Percentiles rank a stretch among this genome's conserved stretches.
Evolutionary conservation across 164 flowering plant genomes (phyloP).

Genomic region (Sedum album): DNA sequence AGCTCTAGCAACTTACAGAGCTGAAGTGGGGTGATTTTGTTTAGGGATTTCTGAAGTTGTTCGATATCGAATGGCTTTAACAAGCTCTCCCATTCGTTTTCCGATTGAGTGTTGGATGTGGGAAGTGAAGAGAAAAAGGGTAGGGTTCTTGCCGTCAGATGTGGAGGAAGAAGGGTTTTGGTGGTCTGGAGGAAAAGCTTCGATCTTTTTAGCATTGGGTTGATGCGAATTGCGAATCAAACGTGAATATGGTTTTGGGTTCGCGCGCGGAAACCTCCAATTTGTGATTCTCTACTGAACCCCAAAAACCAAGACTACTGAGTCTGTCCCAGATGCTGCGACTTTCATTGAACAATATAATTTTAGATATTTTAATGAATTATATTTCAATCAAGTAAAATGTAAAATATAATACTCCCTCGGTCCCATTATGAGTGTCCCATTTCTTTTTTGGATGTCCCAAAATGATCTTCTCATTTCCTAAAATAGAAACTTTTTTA

Average conservation of each 20-base stretch:
- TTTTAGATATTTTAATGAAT: too few relatives aligned
- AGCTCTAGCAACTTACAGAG: conserved; percentile 63
- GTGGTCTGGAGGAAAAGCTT: not conserved
- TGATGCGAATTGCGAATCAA: not conserved
- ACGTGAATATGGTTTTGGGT: not conserved
- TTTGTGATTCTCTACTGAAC: too few relatives aligned
- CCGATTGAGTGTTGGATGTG: conserved; percentile 14
- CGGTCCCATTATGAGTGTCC: too few relatives aligned
- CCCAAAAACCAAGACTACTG: too few relatives aligned
- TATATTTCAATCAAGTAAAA: too few relatives aligned
- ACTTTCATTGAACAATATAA: too few relatives aligned
- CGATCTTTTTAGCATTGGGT: conserved; percentile 8
- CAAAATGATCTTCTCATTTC: too few relatives aligned
- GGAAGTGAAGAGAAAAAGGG: not conserved
- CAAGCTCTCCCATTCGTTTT: conserved; percentile 73
- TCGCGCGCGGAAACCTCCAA: too few relatives aligned
- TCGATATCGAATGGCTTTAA: conserved; percentile 76
- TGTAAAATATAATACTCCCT: too few relatives aligned
- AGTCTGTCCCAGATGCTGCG: too few relatives aligned
- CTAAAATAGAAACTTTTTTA: too few relatives aligned
- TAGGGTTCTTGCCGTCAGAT: not conserved
- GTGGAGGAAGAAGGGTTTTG: not conserved
- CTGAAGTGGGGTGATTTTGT: conserved; percentile 51
- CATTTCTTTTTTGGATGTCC: too few relatives aligned
- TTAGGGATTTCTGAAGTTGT: conserved; percentile 53